These are phyloP conservation scores for Umbellularia californica DNA, from an alignment of 164 flowering plant genomes.

Conservation along the genomic window DNA sequence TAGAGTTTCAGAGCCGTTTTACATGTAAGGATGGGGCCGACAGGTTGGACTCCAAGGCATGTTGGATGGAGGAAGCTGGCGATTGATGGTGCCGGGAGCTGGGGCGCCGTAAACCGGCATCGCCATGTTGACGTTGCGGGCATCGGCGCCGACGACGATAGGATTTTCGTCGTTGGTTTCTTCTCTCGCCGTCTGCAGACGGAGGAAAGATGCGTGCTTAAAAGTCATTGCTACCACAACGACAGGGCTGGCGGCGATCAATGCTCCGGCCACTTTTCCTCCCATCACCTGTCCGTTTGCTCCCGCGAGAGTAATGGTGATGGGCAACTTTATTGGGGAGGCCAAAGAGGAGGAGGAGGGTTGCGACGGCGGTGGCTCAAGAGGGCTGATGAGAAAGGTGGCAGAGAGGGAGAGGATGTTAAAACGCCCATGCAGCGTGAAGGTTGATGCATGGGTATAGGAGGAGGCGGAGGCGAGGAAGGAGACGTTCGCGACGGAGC, in stretches of 20 bases:
- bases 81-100: constrained; percentile 14
- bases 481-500: constrained; percentile 46
- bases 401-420: constrained; percentile 48
- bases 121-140: not conserved
- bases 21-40: constrained; percentile 19
- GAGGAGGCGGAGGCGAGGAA: constrained; percentile 39
- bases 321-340: constrained; percentile 9
- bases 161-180: not conserved
- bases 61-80: constrained; percentile 27
- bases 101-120: constrained; percentile 7
- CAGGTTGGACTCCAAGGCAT: constrained; percentile 25
- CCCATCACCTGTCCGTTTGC: constrained; percentile 45
- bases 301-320: constrained; percentile 36
- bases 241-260: constrained; percentile 30
- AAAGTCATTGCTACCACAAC: constrained; percentile 33
- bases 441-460: constrained; percentile 22
- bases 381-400: constrained; percentile 12
- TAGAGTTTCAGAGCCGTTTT: too few relatives aligned
- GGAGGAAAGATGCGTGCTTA: constrained; percentile 17
- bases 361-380: not conserved
- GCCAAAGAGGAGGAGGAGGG: constrained; percentile 3
- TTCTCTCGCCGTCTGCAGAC: constrained; percentile 19
- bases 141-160: constrained; percentile 5
- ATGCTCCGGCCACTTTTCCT: constrained; percentile 33
- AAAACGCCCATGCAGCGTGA: constrained; percentile 53